Percentiles rank a stretch among this genome's conserved stretches.
Conservation (phyloP, 768 basidiomycete species). For the Tulasnella sp. region DNA sequence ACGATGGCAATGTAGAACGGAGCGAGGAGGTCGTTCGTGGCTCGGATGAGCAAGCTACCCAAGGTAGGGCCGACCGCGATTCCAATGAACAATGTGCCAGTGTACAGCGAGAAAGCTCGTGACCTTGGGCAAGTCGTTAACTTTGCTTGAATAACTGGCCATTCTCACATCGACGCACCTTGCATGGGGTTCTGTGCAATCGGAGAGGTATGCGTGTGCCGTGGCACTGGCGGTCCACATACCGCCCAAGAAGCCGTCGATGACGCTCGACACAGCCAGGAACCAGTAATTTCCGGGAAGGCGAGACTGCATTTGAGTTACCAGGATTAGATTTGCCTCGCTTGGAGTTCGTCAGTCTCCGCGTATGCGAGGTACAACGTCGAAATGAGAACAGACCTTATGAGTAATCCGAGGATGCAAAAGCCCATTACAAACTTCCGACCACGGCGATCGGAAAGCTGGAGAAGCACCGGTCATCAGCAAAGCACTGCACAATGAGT, state of each 20-base stretch:
- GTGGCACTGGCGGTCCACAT: conserved; percentile 37
- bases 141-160: neutral
- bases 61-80: conserved; percentile 66
- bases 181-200: conserved; percentile 43
- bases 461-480: neutral
- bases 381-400: conserved; percentile 24
- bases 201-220: conserved; percentile 56
- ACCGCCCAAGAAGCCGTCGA: conserved; percentile 70
- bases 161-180: conserved; percentile 33
- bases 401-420: conserved; percentile 46
- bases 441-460: conserved; percentile 72
- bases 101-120: conserved; percentile 47
- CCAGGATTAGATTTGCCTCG: conserved; percentile 57
- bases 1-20: conserved; percentile 59
- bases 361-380: neutral
- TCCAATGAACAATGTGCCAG: conserved; percentile 64
- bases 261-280: conserved; percentile 47
- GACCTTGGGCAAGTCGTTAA: conserved; percentile 33
- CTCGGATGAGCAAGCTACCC: conserved; percentile 51
- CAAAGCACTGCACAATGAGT: neutral
- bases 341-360: conserved; percentile 19
- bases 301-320: conserved; percentile 41
- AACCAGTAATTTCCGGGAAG: conserved; percentile 80
- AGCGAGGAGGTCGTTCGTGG: conserved; percentile 42
- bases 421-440: conserved; percentile 53